These are phyloP conservation scores for Trypanosoma cruzi DNA, from an alignment of 208 protist species.

Conservation along the genomic window DNA sequence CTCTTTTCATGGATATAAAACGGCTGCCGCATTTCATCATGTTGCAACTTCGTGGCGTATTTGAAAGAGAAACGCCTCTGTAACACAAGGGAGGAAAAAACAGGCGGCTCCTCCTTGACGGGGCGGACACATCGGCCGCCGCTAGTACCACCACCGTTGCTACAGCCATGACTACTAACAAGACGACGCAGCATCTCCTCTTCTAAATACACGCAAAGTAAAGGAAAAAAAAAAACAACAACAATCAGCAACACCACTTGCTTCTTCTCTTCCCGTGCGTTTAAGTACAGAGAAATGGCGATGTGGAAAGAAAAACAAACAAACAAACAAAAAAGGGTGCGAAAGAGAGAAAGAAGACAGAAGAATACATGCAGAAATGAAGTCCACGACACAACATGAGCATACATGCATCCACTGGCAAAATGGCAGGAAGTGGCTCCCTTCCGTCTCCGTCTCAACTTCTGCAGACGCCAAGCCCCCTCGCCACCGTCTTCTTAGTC, in stretches of 20 bases:
- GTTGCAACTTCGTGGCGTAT: constrained; percentile 79
- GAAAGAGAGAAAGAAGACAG: neutral
- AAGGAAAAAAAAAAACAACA: too few species aligned
- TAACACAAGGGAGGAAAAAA: constrained; percentile 24
- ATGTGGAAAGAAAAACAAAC: too few species aligned
- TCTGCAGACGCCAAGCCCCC: too few species aligned
- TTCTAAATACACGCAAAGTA: neutral
- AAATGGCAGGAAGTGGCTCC: too few species aligned
- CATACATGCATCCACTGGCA: neutral
- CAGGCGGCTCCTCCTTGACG: constrained; percentile 11
- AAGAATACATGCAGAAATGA: constrained; percentile 18
- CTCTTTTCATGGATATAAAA: constrained; percentile 88
- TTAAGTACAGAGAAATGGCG: too few species aligned
- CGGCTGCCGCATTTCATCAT: constrained; percentile 82
- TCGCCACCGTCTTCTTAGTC: too few species aligned
- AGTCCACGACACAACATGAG: constrained; percentile 26
- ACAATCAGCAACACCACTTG: too few species aligned
- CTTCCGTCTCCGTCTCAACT: too few species aligned
- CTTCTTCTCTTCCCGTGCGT: too few species aligned
- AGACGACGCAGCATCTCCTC: constrained; percentile 31
- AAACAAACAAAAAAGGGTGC: too few species aligned
- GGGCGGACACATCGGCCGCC: neutral
- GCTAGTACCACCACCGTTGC: neutral
- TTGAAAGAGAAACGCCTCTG: constrained; percentile 85
- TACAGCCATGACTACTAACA: neutral